Conservation (phyloP, 352 stramenopile species). For the Globisporangium heterothallicum region DNA sequence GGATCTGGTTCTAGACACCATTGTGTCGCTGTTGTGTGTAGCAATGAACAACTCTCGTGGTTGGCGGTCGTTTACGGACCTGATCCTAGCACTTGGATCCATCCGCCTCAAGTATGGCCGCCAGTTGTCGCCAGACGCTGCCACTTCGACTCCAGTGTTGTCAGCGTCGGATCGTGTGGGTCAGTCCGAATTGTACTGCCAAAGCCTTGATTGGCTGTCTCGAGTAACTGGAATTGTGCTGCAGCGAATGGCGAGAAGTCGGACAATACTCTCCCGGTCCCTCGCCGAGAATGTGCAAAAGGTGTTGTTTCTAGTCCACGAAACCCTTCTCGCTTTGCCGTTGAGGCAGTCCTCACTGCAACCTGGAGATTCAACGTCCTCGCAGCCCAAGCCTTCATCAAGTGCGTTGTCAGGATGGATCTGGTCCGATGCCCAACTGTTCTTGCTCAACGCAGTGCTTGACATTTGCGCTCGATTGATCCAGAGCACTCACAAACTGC, state of each 20-base stretch:
- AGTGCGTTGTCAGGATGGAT: constrained; percentile 14
- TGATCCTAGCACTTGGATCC: constrained; percentile 54
- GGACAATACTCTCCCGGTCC: constrained; percentile 65
- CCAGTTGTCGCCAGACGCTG: background rate
- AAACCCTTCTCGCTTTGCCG: constrained; percentile 45
- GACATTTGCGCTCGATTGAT: constrained; percentile 71
- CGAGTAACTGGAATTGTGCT: constrained; percentile 65
- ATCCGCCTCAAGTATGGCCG: constrained; percentile 63
- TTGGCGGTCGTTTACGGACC: constrained; percentile 59
- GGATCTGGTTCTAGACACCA: constrained; percentile 78
- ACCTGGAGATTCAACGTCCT: background rate
- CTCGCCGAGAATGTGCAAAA: constrained; percentile 79
- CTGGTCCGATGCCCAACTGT: constrained; percentile 63
- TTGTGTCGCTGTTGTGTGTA: constrained; percentile 72
- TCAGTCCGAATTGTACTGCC: constrained; percentile 32
- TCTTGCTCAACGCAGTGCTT: constrained; percentile 64
- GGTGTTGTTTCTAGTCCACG: constrained; percentile 57
- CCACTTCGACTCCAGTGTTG: constrained; percentile 4
- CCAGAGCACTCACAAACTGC: constrained; percentile 72
- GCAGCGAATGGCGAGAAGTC: constrained; percentile 67
- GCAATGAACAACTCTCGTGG: constrained; percentile 62
- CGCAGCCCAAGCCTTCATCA: constrained; percentile 1
- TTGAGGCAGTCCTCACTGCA: constrained; percentile 14
- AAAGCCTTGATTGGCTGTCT: constrained; percentile 61
- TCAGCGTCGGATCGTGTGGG: constrained; percentile 14